Percentiles rank a stretch among this genome's conserved stretches.
Evolutionary conservation across 2,329 filamentous ascomycete genomes (phyloP).

Genomic region (Akanthomyces muscarius): DNA sequence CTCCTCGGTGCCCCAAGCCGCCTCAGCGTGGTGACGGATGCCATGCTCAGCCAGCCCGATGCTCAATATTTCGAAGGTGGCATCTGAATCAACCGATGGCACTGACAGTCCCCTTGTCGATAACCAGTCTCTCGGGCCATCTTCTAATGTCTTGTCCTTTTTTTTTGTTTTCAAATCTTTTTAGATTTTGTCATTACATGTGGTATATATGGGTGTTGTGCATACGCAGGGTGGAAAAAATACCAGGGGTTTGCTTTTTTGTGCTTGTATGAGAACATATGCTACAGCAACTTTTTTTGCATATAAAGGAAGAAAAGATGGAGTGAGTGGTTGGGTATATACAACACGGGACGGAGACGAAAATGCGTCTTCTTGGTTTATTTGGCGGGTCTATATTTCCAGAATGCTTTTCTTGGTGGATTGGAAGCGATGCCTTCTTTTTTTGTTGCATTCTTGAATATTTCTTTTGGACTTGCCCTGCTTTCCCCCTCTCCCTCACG

Average conservation of each 20-base stretch:
- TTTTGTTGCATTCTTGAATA: slow-evolving; percentile 6
- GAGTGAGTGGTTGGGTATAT: neutral
- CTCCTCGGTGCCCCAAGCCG: slow-evolving; percentile 36
- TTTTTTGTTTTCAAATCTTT: neutral
- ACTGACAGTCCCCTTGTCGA: neutral
- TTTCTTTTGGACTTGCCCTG: neutral
- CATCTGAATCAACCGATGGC: slow-evolving; percentile 25
- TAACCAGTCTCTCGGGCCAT: slow-evolving; percentile 10
- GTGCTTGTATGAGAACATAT: neutral
- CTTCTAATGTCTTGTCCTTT: neutral
- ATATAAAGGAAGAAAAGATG: neutral
- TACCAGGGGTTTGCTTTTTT: neutral
- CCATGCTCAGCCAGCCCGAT: slow-evolving; percentile 27
- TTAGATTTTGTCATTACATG: neutral
- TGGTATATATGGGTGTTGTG: slow-evolving; percentile 7
- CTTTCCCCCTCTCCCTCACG: neutral
- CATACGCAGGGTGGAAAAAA: neutral
- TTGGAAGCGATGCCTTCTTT: slow-evolving; percentile 8
- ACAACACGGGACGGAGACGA: neutral
- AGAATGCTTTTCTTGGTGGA: slow-evolving; percentile 7
- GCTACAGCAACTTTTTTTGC: neutral
- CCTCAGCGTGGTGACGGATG: slow-evolving; percentile 35
- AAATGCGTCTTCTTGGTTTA: neutral
- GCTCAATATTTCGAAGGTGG: slow-evolving; percentile 32
- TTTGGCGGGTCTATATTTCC: neutral